Conservation (phyloP, 106 monocot species). For the Apostasia ramifera region DNA sequence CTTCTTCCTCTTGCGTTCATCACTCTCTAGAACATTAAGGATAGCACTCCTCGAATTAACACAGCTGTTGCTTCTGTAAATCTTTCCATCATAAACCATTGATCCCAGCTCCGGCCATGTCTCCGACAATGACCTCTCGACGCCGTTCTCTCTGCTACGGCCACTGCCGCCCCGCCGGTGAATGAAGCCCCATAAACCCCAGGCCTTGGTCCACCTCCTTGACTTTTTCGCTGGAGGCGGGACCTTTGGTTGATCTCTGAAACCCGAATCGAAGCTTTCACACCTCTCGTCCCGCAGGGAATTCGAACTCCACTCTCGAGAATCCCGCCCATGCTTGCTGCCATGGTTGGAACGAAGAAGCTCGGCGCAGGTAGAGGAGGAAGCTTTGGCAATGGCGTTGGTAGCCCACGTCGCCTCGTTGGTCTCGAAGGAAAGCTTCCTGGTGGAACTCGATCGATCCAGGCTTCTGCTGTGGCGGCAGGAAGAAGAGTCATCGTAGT, state of each 20-base stretch:
- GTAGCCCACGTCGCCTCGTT: background rate
- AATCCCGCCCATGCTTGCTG: slow-evolving; percentile 5
- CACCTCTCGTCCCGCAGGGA: slow-evolving; percentile 3
- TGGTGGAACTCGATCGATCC: slow-evolving; percentile 8
- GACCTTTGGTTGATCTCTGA: slow-evolving; percentile 2
- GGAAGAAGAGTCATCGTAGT: slow-evolving; percentile 8
- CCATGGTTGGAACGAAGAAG: background rate
- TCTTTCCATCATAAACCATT: slow-evolving; percentile 18
- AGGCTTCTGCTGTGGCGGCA: slow-evolving; percentile 7
- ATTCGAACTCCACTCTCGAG: slow-evolving; percentile 18
- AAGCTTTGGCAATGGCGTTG: slow-evolving; percentile 4
- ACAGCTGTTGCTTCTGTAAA: slow-evolving; percentile 58
- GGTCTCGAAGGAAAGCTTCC: slow-evolving; percentile 2
- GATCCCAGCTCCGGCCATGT: slow-evolving; percentile 45
- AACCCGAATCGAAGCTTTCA: slow-evolving; percentile 4
- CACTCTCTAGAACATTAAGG: background rate
- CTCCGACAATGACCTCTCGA: slow-evolving; percentile 44
- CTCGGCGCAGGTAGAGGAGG: background rate
- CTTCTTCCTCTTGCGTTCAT: slow-evolving; percentile 5
- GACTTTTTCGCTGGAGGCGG: slow-evolving; percentile 10
- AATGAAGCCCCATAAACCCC: slow-evolving; percentile 15
- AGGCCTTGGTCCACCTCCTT: slow-evolving; percentile 14
- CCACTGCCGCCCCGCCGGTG: slow-evolving; percentile 17
- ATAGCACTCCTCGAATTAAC: slow-evolving; percentile 63
- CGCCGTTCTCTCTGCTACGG: slow-evolving; percentile 8